Conservation (phyloP, 768 basidiomycete species). For the Glaciozyma martinii region DNA sequence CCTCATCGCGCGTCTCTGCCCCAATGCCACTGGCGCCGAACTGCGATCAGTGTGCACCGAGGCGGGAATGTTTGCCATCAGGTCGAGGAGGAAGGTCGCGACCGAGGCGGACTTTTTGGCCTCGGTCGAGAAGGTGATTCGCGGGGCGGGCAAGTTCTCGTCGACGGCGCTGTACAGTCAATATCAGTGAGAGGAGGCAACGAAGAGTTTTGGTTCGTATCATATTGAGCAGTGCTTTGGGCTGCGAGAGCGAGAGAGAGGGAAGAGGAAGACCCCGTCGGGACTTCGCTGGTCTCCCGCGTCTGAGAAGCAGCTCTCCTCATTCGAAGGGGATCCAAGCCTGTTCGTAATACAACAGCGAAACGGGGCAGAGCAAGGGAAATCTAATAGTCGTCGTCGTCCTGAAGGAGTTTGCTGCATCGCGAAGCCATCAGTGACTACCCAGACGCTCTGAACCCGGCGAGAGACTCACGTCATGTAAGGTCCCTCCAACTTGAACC, state of each 20-base stretch:
- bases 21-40: conserved; percentile 98
- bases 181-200: neutral
- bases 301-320: no score
- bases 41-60: conserved; percentile 93
- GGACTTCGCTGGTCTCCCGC: no score
- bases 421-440: no score
- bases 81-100: conserved; percentile 88
- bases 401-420: no score
- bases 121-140: conserved; percentile 88
- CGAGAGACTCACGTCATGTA: conserved; percentile 58
- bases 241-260: no score
- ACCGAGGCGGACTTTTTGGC: conserved; percentile 96
- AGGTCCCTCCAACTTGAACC: conserved; percentile 67
- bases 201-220: no score
- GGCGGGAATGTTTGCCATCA: conserved; percentile 99
- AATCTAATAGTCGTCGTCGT: no score
- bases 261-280: no score
- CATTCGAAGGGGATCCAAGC: no score
- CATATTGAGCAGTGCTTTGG: no score
- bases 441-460: neutral
- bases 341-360: no score
- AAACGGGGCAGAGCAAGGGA: no score
- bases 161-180: conserved; percentile 50
- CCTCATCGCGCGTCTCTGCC: conserved; percentile 90
- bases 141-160: conserved; percentile 95